Percentiles rank a stretch among this genome's conserved stretches.
These are phyloP conservation scores for Citrus cavaleriei DNA, from an alignment of 345 rosid species.

Conservation along the genomic window DNA sequence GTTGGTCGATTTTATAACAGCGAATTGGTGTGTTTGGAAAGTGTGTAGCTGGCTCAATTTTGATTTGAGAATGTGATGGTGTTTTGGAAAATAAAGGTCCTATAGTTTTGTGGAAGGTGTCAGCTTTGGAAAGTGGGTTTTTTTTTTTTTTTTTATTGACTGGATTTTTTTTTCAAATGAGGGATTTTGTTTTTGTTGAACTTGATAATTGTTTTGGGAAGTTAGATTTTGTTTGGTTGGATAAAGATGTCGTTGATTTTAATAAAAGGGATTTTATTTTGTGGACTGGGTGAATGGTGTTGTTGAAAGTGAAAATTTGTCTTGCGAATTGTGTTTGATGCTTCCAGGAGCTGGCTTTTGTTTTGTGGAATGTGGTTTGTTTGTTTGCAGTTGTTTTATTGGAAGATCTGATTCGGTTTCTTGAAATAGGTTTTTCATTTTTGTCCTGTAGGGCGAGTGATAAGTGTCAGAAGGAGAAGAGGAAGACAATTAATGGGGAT, in stretches of 20 bases:
- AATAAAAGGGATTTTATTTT: background rate
- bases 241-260: background rate
- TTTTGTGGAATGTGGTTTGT: background rate
- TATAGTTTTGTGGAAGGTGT: background rate
- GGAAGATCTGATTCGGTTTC: background rate
- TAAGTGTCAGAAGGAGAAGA: conserved; percentile 69
- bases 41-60: background rate
- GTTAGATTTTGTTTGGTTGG: background rate
- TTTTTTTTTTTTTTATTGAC: background rate
- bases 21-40: background rate
- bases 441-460: conserved; percentile 54
- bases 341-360: background rate
- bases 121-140: background rate
- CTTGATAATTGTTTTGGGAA: too few species aligned
- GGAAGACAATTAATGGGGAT: conserved; percentile 78
- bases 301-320: background rate
- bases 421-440: background rate
- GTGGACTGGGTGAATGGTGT: background rate
- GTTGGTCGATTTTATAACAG: background rate
- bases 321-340: conserved; percentile 1
- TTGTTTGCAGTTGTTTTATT: background rate
- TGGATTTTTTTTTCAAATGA: background rate
- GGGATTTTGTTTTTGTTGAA: background rate
- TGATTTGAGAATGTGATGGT: background rate
- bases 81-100: background rate